Base-by-base conservation (phyloP, 2,329 filamentous ascomycete species). In the Fusarium sp. region DNA sequence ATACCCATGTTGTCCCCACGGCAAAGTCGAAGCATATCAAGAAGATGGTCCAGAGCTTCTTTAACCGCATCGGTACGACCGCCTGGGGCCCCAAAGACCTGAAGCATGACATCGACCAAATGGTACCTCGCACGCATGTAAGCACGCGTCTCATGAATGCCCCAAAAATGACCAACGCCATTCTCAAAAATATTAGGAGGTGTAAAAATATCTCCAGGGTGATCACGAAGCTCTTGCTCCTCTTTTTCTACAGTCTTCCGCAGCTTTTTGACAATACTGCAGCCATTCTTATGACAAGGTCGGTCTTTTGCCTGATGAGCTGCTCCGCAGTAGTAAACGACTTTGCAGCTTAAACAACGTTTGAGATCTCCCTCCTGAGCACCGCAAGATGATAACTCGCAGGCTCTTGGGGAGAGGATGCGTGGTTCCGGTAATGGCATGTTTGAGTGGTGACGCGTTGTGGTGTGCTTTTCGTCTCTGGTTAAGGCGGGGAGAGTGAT, bases 1-100 rank as follows among this genome's bases (percentile, higher is more conserved):
- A 84, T 18, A 0, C 80, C 79, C 76, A 84, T 74, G 58, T 81
- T 81, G 65, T 87, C 84, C 13, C 63, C n/a, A 4, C 80, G 78
- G 59, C 76, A 78, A 2, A 86, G 75, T 2, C 77, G 76, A 39
- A 86, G 53, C 76, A 85, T 79, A 47, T 83, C 82, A 45, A 75
- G 63, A 1, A 81, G 53, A 63, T 84, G 77, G 1, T 79, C 77
- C 4, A 84, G 69, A 4, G 76, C 75, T 17, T 75, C 68, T 46
- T 78, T 33, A 9, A 84, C 77, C 0, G 45, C 49, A 1, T 70
- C 61, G 2, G 27, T 25, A 2, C 41, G 58, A 7, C 79, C 79
- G 9, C 65, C 79, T 63, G 15, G 41, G 0, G 76, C 77, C 14
- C 78, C 67, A 11, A 68, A 69, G 20, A 20, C 33, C 2, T 75